These are phyloP conservation scores for Wallacemonas sp. DNA, from an alignment of 208 protist species.

Conservation along the genomic window DNA sequence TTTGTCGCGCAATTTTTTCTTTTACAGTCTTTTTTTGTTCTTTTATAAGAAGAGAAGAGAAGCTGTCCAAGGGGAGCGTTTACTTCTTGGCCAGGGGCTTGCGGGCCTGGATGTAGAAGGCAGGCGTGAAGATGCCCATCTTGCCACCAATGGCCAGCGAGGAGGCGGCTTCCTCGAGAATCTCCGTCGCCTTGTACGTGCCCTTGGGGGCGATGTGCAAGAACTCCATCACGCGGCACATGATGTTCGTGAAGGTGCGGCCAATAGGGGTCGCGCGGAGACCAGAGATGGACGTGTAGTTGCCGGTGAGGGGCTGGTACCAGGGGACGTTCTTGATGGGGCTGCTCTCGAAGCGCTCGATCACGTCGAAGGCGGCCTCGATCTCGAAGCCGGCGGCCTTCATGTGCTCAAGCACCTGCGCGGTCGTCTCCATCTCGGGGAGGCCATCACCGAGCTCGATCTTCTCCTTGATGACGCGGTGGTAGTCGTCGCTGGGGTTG, in stretches of 20 bases:
- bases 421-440: constrained; percentile 85
- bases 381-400: constrained; percentile 93
- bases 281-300: constrained; percentile 70
- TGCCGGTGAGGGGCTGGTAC: constrained; percentile 85
- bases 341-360: constrained; percentile 58
- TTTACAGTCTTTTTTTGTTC: no score
- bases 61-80: no score
- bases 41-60: no score
- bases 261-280: constrained; percentile 84
- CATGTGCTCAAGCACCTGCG: constrained; percentile 77
- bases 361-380: constrained; percentile 75
- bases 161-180: constrained; percentile 90
- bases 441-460: constrained; percentile 96
- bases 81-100: constrained; percentile 68
- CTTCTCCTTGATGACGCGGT: constrained; percentile 86
- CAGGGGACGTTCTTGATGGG: constrained; percentile 85
- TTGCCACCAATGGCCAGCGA: constrained; percentile 90
- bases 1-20: no score
- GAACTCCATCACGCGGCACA: constrained; percentile 82
- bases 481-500: constrained; percentile 87
- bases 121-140: constrained; percentile 92
- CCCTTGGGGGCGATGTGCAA: constrained; percentile 71
- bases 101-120: constrained; percentile 86
- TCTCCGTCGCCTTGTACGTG: constrained; percentile 80
- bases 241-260: constrained; percentile 70